These are phyloP conservation scores for Heliamphora pulchella DNA, from an alignment of 179 eudicot genomes.

Conservation along the genomic window DNA sequence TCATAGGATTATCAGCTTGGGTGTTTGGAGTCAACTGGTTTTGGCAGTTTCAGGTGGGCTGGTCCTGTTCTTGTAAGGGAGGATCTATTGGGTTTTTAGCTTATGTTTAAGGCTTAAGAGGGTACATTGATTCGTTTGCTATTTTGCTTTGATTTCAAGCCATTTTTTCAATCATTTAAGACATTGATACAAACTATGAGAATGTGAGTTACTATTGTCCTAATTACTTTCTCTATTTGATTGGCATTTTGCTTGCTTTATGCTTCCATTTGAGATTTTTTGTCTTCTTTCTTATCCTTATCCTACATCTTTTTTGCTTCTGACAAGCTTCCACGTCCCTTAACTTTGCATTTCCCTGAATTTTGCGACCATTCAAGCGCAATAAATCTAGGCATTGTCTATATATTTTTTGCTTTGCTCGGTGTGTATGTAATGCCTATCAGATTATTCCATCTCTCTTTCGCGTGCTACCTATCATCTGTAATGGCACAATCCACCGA, in stretches of 20 bases:
- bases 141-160: slow-evolving; percentile 23
- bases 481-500: neutral
- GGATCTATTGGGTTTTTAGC: slow-evolving; percentile 18
- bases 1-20: slow-evolving; percentile 18
- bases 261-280: neutral
- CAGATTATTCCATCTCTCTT: too few relatives aligned
- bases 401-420: too few relatives aligned
- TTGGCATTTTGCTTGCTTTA: neutral
- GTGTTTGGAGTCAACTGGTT: slow-evolving; percentile 31
- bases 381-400: too few relatives aligned
- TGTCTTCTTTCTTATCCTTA: neutral
- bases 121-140: slow-evolving; percentile 30
- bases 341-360: neutral
- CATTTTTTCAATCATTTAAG: slow-evolving; percentile 20
- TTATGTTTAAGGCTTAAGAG: slow-evolving; percentile 28
- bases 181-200: slow-evolving; percentile 15
- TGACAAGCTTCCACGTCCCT: neutral
- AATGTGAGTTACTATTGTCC: neutral
- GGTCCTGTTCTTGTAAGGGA: slow-evolving; percentile 34
- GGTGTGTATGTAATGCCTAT: too few relatives aligned
- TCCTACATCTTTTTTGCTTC: neutral
- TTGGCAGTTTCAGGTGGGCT: slow-evolving; percentile 36
- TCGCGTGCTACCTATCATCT: neutral
- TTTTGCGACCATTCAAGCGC: neutral
- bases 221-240: slow-evolving; percentile 13